Base-by-base conservation (phyloP, 2,329 filamentous ascomycete genomes). In the Fusarium sp. region DNA sequence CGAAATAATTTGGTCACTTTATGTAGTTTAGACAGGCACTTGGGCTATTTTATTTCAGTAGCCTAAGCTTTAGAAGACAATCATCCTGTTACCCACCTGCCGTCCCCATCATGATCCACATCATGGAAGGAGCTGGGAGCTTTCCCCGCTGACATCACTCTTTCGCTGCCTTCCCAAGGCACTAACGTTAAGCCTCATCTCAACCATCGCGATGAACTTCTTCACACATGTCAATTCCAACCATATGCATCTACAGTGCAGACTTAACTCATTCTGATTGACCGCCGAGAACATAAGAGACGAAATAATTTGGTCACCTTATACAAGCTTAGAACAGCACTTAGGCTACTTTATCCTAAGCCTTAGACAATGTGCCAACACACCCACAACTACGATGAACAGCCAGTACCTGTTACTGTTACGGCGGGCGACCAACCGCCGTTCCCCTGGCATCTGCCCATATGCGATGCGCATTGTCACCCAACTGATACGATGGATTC, bases 401-500 rank as follows among this genome's bases (percentile, higher is more conserved):
- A 44, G 34, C 28, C 48, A 23, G 39, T 37, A 5, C 41, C 48
- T 45, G 30, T 30, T 7, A 14, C 7, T 21, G 21, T 21, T 21
- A 21, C 21, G 21, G 21, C 21, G 39, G 23, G 34, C 18, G 28
- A 54, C 16, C 41, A 46, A 49, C 25, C 25, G 25, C 25, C 6
- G 25, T 90, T 90, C 71, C 91, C 91, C 14, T 94, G 91, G 91
- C 84, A 90, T 58, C 79, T 90, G 31, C 90, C 90, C 50, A 83
- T 93, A 63, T 92, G 86, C 76, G 93, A 96, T 77, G 91, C 93
- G 23, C 93, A 96, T 81, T 95, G 93, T 79, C 93, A 96, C 77
- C 92, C 92, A 6, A 95, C 92, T 28, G 92, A 95, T 78, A 93
- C 89, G 21, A 90, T 93, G 86, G 80, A 84, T 43, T 88, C 85